Evolutionary conservation across 2,329 filamentous ascomycete genomes (phyloP), one percentile per base, ranked within the genome.

Genomic region (Diaporthe batatas): DNA sequence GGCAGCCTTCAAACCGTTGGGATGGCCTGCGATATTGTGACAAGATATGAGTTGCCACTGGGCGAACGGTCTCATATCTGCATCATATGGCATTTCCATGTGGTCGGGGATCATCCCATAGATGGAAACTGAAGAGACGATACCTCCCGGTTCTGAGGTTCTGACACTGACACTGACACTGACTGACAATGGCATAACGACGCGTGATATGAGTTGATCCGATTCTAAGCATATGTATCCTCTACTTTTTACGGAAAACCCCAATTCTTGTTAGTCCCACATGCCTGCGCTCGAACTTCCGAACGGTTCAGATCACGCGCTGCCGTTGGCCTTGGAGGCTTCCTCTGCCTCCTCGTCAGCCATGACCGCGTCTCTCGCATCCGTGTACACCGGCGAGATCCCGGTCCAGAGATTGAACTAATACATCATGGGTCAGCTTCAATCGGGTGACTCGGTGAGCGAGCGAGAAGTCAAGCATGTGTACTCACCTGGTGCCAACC

Each of bases 361-460:
- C 75, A 90, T 81, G 6, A 91, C 90, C 36, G 89, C 89, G 0
- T 84, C 87, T 77, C 92, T 89, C 44, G 93, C 93, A 80, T 93
- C 88, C 7, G 86, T 83, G 81, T 94, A 96, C 57, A 94, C 80
- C 11, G 94, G 93, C 72, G 85, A 89, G 77, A 97, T 95, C 36
- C 90, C 94, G 1, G 94, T 97, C 95, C 95, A 98, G 71, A 92
- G 88, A 83, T 94, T 89, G 82, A 94, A 96, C 91, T 94, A 77
- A 32, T 72, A 47, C 59, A 21, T 32, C 49, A 29, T 47, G 23
- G 68, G 73, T 77, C 73, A 78, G 79, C 77, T 75, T 77, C 73
- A 70, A 74, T 59, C 76, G 2, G 3, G 16, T 32, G 7, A 39
- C 25, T 59, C 29, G 23, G 29, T 34, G 29, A 59, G 39, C 42